Conservation (phyloP, 2,329 filamentous ascomycete genomes). For the Penicillium sclerotigenum region DNA sequence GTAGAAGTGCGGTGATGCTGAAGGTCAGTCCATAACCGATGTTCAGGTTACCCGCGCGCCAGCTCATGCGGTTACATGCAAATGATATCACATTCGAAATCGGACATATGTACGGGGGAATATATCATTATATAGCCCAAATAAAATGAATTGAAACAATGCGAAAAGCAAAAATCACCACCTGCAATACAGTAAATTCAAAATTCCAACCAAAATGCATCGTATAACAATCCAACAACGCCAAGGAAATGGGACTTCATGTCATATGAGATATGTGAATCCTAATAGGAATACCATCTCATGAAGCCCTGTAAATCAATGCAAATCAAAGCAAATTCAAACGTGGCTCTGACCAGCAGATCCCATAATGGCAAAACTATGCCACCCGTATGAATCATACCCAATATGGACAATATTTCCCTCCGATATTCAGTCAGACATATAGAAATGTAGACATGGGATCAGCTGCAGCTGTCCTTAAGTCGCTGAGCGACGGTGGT, state of each 20-base stretch:
- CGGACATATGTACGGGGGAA: background rate
- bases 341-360: background rate
- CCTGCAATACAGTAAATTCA: background rate
- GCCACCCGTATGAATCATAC: background rate
- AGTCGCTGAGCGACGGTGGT: background rate
- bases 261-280: background rate
- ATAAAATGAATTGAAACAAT: background rate
- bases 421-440: background rate
- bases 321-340: background rate
- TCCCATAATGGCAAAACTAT: background rate
- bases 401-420: background rate
- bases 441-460: background rate
- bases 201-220: slow-evolving; percentile 7
- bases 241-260: background rate
- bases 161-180: background rate
- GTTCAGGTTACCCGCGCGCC: slow-evolving; percentile 14
- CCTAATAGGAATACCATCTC: background rate
- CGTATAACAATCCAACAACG: slow-evolving; percentile 1
- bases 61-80: slow-evolving; percentile 6
- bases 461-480: background rate
- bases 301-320: background rate
- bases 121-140: background rate
- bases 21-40: background rate
- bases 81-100: slow-evolving; percentile 11
- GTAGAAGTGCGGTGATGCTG: background rate